These are phyloP conservation scores for Mycosphaerelloides madeirae DNA, from an alignment of 2,329 filamentous ascomycete species.

Conservation along the genomic window DNA sequence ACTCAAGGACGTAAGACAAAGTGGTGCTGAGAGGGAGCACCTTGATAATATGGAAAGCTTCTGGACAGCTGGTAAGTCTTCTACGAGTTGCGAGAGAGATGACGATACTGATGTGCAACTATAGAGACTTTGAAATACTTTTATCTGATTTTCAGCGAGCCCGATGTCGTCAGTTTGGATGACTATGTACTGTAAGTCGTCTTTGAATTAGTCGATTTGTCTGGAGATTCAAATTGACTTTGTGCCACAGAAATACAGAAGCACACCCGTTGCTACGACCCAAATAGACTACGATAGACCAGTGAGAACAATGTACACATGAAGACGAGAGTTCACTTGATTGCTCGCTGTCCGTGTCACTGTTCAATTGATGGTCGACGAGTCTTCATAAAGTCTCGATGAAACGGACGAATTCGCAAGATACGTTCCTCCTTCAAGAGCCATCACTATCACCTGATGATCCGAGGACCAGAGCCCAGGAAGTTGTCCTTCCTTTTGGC, in stretches of 20 bases:
- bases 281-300: background rate
- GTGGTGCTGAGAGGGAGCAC: conserved; percentile 36
- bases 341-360: too few relatives aligned
- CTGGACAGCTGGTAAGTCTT: conserved; percentile 40
- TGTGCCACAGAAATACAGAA: background rate
- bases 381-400: too few relatives aligned
- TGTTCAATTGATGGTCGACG: too few relatives aligned
- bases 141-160: conserved; percentile 59
- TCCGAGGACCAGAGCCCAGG: too few relatives aligned
- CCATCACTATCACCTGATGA: too few relatives aligned
- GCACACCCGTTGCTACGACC: background rate
- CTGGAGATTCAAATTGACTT: background rate
- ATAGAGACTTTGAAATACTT: conserved; percentile 65
- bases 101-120: too few relatives aligned
- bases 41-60: conserved; percentile 69
- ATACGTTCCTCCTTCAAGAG: too few relatives aligned
- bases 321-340: too few relatives aligned
- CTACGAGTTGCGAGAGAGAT: too few relatives aligned
- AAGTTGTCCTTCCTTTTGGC: too few relatives aligned
- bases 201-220: too few relatives aligned
- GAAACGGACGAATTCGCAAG: too few relatives aligned
- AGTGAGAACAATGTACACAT: background rate
- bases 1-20: conserved; percentile 59
- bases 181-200: conserved; percentile 39
- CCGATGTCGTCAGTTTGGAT: conserved; percentile 56